Base-by-base conservation (phyloP, 2,329 filamentous ascomycete species). In the Fusarium redolens region DNA sequence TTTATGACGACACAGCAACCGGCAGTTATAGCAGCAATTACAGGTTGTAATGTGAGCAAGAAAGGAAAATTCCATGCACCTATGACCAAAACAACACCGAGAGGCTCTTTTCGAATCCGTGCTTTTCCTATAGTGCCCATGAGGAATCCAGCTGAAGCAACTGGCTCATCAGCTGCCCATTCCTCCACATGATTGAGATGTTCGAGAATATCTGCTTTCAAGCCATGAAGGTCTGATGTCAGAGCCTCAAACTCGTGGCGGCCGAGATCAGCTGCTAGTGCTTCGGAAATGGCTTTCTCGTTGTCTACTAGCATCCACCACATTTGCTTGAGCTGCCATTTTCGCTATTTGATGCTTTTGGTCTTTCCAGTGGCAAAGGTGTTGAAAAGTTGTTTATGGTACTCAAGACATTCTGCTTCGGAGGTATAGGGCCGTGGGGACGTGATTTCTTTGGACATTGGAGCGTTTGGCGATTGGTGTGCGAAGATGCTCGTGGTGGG, bases 41-140 rank as follows among this genome's bases (percentile, higher is more conserved):
- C 71, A 25, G 84, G 84, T 59, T 82, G 78, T 1, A 86, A 54
- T 0, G 80, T 63, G 7, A 84, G 75, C 6, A 80, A 68, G 55
- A 86, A 74, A 2, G 85, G 85, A 22, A 82, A 86, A 65, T 87
- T 86, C 85, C 84, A 86, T 5, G 84, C 79, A 1, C 82, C 81
- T 28, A 87, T 83, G 45, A 86, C 81, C 14, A 87, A 79, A 1
- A 80, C 78, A 3, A 86, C 81, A 10, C 85, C 85, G 5, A 82
- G 76, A 2, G 85, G 85, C 69, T 86, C 84, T 52, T 83, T 82
- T 15, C 83, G 80, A 18, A 86, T 66, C 12, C 79, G 75, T 1
- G 81, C 77, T 77, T 68, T 25, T 77, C 77, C 22, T 82, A 62
- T 4, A 76, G 75, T 35, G 80, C 48, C 48, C n/a, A 51, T 80